phyloP scores from a whole-genome alignment of 2,329 filamentous ascomycete genomes.

The Ophiostoma sp. region DNA sequence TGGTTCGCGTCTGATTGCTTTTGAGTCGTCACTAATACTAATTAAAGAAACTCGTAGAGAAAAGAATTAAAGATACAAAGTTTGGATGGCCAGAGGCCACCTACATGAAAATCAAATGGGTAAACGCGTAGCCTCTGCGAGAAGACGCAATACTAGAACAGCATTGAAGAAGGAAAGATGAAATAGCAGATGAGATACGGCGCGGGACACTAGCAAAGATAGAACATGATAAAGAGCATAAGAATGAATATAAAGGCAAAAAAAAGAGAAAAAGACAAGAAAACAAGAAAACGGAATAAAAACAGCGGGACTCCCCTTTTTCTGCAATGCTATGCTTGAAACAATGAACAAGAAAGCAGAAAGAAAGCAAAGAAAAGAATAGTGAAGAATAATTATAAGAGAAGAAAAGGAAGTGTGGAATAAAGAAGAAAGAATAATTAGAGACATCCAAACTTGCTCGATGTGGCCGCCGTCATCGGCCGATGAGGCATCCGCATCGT shows the following conservation, averaged over 20 bases:
- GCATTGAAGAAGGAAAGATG: not conserved
- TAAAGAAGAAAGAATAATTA: not conserved
- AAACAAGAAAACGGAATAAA: not conserved
- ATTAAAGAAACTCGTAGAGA: not conserved
- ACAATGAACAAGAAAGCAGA: slow-evolving; percentile 4
- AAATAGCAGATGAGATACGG: not conserved
- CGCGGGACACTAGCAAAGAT: not conserved
- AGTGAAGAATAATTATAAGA: not conserved
- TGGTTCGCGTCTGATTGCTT: not conserved
- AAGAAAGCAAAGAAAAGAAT: not conserved
- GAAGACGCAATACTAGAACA: slow-evolving; percentile 5
- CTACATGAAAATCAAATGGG: slow-evolving; percentile 8
- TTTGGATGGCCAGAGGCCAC: not conserved
- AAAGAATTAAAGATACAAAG: not conserved
- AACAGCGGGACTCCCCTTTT: not conserved
- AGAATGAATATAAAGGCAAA: not conserved
- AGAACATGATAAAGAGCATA: not conserved
- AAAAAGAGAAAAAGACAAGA: not conserved
- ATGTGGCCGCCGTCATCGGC: not conserved
- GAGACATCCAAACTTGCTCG: slow-evolving; percentile 10
- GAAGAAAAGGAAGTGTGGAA: not conserved
- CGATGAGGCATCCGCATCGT: slow-evolving; percentile 9
- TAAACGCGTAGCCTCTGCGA: slow-evolving; percentile 4
- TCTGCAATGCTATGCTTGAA: slow-evolving; percentile 12
- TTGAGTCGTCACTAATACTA: not conserved